Evolutionary conservation across 768 basidiomycete species (phyloP).

Genomic region (Boletus eberwhitei): DNA sequence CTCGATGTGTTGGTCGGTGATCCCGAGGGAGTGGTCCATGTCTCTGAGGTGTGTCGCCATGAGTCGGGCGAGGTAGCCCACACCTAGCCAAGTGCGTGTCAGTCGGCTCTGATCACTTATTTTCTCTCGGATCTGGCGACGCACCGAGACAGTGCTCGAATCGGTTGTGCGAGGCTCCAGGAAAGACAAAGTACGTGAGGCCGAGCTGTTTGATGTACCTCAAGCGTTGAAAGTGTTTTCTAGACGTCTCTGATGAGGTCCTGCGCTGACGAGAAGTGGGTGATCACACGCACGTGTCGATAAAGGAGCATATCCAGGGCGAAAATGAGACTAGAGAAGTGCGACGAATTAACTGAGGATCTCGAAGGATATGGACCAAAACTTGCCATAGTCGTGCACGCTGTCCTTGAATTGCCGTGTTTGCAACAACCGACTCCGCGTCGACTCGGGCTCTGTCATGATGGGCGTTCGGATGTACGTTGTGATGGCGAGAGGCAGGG

Average conservation of each 20-base stretch:
- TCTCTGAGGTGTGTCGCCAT: constrained; percentile 55
- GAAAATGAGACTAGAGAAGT: constrained; percentile 26
- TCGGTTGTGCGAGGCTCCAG: constrained; percentile 73
- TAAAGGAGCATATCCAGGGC: constrained; percentile 44
- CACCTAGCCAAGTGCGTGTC: constrained; percentile 43
- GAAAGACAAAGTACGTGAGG: constrained; percentile 71
- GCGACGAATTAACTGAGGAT: not conserved
- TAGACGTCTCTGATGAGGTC: constrained; percentile 24
- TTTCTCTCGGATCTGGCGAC: not conserved
- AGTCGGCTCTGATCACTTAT: not conserved
- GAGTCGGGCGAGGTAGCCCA: constrained; percentile 67
- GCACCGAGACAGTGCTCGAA: constrained; percentile 83
- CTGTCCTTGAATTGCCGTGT: constrained; percentile 36
- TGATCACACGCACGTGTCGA: constrained; percentile 56
- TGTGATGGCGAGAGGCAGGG: not conserved
- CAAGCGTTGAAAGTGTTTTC: constrained; percentile 74
- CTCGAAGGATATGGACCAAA: not conserved
- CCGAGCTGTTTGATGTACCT: constrained; percentile 80
- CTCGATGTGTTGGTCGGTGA: constrained; percentile 67
- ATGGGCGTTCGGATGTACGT: not conserved
- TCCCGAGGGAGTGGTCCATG: constrained; percentile 58
- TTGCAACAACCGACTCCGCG: constrained; percentile 4
- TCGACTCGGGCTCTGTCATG: not conserved
- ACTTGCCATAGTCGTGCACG: constrained; percentile 42
- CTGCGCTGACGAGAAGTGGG: not conserved